Conservation (phyloP, 306 rosid species). For the Citrullus mucosospermus region DNA sequence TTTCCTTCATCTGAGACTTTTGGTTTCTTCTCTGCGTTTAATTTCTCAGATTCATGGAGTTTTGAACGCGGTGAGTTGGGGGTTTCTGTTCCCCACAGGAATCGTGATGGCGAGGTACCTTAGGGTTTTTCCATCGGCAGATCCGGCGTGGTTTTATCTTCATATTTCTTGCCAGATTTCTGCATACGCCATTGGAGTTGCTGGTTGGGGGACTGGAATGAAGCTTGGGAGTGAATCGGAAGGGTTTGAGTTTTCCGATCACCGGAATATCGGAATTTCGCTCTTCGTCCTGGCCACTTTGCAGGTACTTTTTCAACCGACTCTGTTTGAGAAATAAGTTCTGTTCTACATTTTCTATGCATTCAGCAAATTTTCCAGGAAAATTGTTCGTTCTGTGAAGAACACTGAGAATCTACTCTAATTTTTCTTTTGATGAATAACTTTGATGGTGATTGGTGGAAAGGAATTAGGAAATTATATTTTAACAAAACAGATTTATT, state of each 20-base stretch:
- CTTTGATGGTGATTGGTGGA: background rate
- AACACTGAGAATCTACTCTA: background rate
- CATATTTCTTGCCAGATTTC: slow-evolving; percentile 56
- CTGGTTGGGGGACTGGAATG: slow-evolving; percentile 88
- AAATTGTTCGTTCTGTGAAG: background rate
- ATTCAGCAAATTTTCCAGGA: background rate
- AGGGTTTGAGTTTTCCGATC: slow-evolving; percentile 18
- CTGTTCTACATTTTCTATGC: background rate
- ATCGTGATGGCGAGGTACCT: slow-evolving; percentile 64
- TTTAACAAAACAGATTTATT: background rate
- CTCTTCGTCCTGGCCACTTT: slow-evolving; percentile 60
- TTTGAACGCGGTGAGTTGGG: slow-evolving; percentile 84
- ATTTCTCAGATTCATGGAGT: slow-evolving; percentile 58
- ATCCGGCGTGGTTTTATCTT: slow-evolving; percentile 90
- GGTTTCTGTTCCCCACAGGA: slow-evolving; percentile 73
- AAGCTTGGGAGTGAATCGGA: slow-evolving; percentile 64
- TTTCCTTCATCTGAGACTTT: background rate
- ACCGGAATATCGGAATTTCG: slow-evolving; percentile 70
- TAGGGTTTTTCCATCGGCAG: slow-evolving; percentile 56
- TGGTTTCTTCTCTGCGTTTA: background rate
- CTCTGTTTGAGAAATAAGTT: background rate
- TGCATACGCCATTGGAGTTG: slow-evolving; percentile 69
- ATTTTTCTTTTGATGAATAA: background rate
- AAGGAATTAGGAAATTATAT: background rate
- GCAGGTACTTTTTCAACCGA: slow-evolving; percentile 31